phyloP scores from a whole-genome alignment of 2,329 filamentous ascomycete species.

The Catunica adiposa region DNA sequence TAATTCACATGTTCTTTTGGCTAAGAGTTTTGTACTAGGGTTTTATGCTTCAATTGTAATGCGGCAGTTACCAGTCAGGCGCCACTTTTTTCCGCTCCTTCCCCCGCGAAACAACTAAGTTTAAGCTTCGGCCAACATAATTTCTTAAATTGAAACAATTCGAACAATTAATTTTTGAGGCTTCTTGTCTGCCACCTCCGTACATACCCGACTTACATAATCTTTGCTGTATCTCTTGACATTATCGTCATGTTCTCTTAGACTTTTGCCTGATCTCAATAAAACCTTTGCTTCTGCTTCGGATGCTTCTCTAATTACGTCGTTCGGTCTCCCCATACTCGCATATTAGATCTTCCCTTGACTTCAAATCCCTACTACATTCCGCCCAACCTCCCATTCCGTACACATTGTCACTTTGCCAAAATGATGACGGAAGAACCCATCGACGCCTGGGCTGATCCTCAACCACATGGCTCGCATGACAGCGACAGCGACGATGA shows the following conservation, averaged over 20 bases:
- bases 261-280: background rate
- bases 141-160: background rate
- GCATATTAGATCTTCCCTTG: too few species aligned
- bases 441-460: constrained; percentile 13
- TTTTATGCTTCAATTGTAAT: too few species aligned
- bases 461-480: background rate
- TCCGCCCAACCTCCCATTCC: background rate
- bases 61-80: background rate
- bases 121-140: background rate
- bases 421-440: constrained; percentile 13
- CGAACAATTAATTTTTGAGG: background rate
- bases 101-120: background rate
- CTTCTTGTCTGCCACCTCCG: background rate
- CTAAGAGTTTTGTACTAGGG: too few species aligned
- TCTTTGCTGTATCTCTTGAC: background rate
- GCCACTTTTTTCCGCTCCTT: background rate
- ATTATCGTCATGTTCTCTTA: too few species aligned
- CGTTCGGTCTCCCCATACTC: background rate
- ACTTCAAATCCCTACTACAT: background rate
- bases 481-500: constrained; percentile 1
- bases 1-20: too few species aligned
- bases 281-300: background rate
- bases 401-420: background rate
- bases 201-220: background rate
- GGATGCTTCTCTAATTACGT: background rate